Base-by-base conservation (phyloP, 345 rosid species). In the Linum trigynum region DNA sequence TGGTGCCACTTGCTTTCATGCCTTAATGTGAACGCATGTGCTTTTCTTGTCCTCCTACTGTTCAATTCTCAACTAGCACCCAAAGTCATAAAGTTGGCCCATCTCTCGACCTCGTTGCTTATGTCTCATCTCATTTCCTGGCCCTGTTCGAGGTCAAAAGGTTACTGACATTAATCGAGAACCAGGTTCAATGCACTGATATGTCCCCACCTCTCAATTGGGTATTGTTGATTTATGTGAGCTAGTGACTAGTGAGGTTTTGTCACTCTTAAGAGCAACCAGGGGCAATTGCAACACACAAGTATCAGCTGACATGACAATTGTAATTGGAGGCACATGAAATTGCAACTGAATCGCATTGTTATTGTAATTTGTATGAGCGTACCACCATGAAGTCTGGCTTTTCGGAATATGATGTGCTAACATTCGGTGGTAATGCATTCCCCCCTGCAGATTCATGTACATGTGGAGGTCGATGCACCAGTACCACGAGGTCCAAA, bases 401-500 rank as follows among this genome's bases (percentile, higher is more conserved):
- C 32, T 23, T 41, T 41, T 41, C 9, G 1, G 6, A 4, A 4
- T 41, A 41, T 41, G 45, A 4, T 41, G 9, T 8, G 45, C 45
- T 8, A 4, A 41, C 3, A 48, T 9, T 5, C 3, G 9, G 11
- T 48, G 53, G 14, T 48, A 48, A 1, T 45, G 14, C 14, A 7
- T 48, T 12, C 53, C 14, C 14, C 15, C 14, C 14, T 80, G 74
- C 90, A 94, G 97, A 65, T 87, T 91, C 72, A 87, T 87, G 99
- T 88, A 88, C 78, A 91, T 94, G 97, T 94, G 97, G 99, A 85
- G 68, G 71, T 71, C 87, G n/a, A 91, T 91, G 99, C 83, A 91
- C 67, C 87, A 87, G 55, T 83, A 75, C 77, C 97, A 94, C 57
- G 96, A 94, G 75, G 76, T 85, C 59, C 99, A 94, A 79, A 87